Conservation (phyloP, 306 rosid genomes). For the Dalbergia cochinchinensis region DNA sequence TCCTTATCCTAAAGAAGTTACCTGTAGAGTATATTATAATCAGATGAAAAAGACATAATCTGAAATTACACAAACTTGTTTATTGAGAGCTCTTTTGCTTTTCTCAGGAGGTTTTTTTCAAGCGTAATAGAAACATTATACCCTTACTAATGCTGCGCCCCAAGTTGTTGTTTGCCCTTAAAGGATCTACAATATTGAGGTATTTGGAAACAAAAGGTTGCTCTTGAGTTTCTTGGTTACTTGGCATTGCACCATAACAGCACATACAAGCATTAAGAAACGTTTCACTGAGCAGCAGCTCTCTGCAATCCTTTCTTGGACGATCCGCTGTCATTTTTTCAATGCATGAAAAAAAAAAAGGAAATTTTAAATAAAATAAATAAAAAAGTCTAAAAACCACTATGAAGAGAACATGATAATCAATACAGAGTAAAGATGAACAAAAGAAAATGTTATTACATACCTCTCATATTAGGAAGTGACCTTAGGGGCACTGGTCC, state of each 20-base stretch:
- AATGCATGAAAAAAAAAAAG: constrained; percentile 22
- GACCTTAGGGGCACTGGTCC: constrained; percentile 81
- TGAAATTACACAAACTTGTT: no score
- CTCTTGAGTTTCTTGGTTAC: constrained; percentile 56
- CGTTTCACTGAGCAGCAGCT: constrained; percentile 57
- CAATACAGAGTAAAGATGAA: neutral
- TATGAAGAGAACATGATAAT: neutral
- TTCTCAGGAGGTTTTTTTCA: no score
- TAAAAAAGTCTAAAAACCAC: constrained; percentile 6
- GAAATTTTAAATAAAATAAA: neutral
- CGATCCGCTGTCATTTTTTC: constrained; percentile 64
- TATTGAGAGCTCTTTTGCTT: no score
- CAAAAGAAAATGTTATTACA: constrained; percentile 19
- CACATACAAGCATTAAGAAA: constrained; percentile 65
- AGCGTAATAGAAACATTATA: constrained; percentile 45
- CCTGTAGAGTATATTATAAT: constrained; percentile 53
- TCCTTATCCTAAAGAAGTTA: constrained; percentile 76
- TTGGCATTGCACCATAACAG: constrained; percentile 63
- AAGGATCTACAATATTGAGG: constrained; percentile 81
- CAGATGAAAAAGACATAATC: neutral
- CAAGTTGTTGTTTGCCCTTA: constrained; percentile 77
- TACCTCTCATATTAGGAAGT: constrained; percentile 82
- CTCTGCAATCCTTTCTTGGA: constrained; percentile 69
- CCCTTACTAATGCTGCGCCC: constrained; percentile 89
- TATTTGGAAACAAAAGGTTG: constrained; percentile 69